Evolutionary conservation across 1,139 yeast genomes (phyloP), one percentile per base, ranked within the genome.

Genomic region (Blastobotrys aristatus): DNA sequence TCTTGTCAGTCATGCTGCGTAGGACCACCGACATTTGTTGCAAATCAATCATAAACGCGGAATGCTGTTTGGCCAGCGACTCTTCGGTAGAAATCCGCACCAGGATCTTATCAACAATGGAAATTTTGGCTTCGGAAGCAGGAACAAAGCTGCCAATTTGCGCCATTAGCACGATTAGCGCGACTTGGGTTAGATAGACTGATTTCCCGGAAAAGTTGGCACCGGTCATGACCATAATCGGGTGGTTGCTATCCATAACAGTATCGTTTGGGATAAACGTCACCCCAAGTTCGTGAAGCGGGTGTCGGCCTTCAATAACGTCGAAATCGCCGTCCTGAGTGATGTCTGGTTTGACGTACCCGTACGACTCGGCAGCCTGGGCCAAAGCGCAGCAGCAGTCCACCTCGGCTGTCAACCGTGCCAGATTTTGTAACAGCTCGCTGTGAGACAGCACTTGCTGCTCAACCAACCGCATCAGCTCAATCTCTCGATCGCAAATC

Each of bases 121-220:
- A 82, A 52, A 92, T 64, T 29, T 58, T 68, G 0, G 97, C 97
- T 41, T 66, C 64, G 41, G 72, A 70, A 10, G 94, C 87, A 1
- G 98, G 97, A 7, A 92, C 80, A 61, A 80, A 86, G 64, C 97
- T 90, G 3, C 98, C 98, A 51, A 92, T 72, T 65, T 92, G 98
- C 8, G 95, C 88, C 74, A 92, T 74, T 13, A 92, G 84, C 0
- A 87, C 95, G 0, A 97, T 97, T 51, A 89, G 73, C 53, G 97
- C 90, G 0, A 97, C 86, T 76, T 95, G 90, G 65, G 98, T 76
- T 68, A 92, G 74, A 5, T 92, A 78, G 0, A 98, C 94, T 0
- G 97, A 90, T 65, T 92, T 92, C 52, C 98, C 98, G 1, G 98
- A 97, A 1, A 97, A 97, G 67, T 92, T 92, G 2, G 98, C 98